These are phyloP conservation scores for Chaetomiaceae sp. DNA, from an alignment of 2,329 filamentous ascomycete genomes.

Conservation along the genomic window DNA sequence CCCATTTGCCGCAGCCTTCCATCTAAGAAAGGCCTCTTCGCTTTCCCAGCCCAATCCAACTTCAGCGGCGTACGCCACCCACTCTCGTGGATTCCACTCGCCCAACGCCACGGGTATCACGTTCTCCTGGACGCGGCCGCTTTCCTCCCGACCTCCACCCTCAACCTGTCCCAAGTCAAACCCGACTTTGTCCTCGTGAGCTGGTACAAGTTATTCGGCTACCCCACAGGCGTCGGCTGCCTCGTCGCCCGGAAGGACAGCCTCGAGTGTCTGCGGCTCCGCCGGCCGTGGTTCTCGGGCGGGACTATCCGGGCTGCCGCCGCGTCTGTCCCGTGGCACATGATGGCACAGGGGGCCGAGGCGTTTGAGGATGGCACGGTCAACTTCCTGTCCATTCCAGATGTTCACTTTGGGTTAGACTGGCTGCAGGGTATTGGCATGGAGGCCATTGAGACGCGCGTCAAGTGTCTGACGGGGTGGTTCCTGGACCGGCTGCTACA, in stretches of 20 bases:
- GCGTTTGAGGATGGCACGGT: constrained; percentile 40
- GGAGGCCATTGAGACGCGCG: constrained; percentile 29
- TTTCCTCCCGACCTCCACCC: constrained; percentile 35
- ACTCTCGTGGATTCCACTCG: constrained; percentile 34
- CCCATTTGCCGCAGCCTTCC: background rate
- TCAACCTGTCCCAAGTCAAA: constrained; percentile 34
- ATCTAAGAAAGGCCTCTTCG: constrained; percentile 34
- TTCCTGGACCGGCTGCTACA: constrained; percentile 31
- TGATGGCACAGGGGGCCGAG: constrained; percentile 27
- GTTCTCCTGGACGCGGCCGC: constrained; percentile 40
- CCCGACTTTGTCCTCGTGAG: constrained; percentile 38
- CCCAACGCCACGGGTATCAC: constrained; percentile 37
- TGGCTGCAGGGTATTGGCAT: constrained; percentile 33
- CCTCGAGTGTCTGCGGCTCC: constrained; percentile 30
- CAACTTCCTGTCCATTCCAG: constrained; percentile 38
- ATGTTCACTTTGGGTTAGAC: constrained; percentile 35
- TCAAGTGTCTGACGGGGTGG: constrained; percentile 36
- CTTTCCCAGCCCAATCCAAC: constrained; percentile 45
- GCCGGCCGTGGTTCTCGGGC: constrained; percentile 38
- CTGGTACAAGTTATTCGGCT: constrained; percentile 42
- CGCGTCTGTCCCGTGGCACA: constrained; percentile 32
- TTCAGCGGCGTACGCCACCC: constrained; percentile 42
- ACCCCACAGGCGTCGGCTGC: constrained; percentile 40
- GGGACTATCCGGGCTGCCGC: constrained; percentile 36
- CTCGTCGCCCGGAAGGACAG: constrained; percentile 34